Base-by-base conservation (phyloP, 2,329 filamentous ascomycete genomes). In the Paraphoma chrysanthemicola region DNA sequence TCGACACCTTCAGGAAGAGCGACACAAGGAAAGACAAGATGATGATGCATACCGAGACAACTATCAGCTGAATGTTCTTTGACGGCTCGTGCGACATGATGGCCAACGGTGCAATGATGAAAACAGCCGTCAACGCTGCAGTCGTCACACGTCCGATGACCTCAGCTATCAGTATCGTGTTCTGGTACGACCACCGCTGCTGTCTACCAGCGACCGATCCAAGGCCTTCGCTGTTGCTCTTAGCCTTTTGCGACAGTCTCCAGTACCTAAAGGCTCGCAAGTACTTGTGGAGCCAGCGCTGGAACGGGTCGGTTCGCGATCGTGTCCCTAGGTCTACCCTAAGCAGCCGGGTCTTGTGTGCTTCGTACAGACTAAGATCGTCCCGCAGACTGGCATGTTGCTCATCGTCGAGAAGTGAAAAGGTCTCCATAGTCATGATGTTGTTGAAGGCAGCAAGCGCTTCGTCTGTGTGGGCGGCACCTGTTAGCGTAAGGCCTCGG, bases 331-430 rank as follows among this genome's bases (percentile, higher is more conserved):
- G 68, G 48, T 76, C 74, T 8, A 72, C 61, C 48, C 74, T 59
- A n/a, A 77, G 48, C 12, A 77, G 60, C 45, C 74, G 64, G 9
- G 73, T 77, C 29, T 76, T 72, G 52, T 75, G 74, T 30, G 62
- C 66, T 57, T 77, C 71, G 44, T 66, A 59, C 12, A 72, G 53
- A 10, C 57, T 71, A 23, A 73, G 60, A 42, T 73, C 68, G 10
- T 65, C 62, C 38, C 64, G 45, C 16, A 67, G 39, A 50, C 56
- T 62, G 30, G 61, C 38, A 18, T 64, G 57, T 53, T 60, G 45
- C 36, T 61, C 59, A 39, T 70, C 58, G 48, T 69, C 63, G 41
- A 66, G 53, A 12, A 69, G 51, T 10, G 67, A 64, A 49, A 64
- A 69, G 8, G 63, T 66, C 56, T 70, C 64, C 64, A 70, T 68